phyloP scores from a whole-genome alignment of 352 stramenopile genomes.

The Phytophthora litchii region DNA sequence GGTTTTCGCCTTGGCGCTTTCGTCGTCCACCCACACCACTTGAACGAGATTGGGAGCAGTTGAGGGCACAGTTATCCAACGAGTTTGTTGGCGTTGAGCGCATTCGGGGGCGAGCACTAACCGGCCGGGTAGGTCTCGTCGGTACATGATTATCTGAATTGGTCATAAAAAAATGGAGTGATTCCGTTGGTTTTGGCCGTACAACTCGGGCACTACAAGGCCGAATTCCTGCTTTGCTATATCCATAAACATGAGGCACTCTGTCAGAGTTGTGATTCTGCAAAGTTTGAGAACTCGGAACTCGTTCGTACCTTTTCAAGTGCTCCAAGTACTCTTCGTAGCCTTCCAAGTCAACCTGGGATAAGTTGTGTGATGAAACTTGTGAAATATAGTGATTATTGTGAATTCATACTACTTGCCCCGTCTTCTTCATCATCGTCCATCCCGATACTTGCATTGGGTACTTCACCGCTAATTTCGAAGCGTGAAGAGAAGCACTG shows the following conservation, averaged over 20 bases:
- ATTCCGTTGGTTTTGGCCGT: conserved; percentile 50
- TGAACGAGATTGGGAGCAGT: conserved; percentile 7
- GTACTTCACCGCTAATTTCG: conserved; percentile 3
- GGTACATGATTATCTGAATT: conserved; percentile 44
- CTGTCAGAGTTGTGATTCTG: background rate
- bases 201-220: conserved; percentile 45
- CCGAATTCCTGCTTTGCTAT: conserved; percentile 44
- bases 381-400: conserved; percentile 4
- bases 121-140: conserved; percentile 37
- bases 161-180: conserved; percentile 62
- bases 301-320: conserved; percentile 42
- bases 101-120: conserved; percentile 49
- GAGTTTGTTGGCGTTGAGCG: conserved; percentile 16
- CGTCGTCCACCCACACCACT: conserved; percentile 31
- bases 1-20: conserved; percentile 42
- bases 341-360: conserved; percentile 63
- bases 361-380: background rate
- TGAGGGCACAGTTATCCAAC: conserved; percentile 1
- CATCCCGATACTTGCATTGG: conserved; percentile 2
- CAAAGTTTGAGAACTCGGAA: background rate
- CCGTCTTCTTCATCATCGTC: conserved; percentile 25
- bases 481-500: conserved; percentile 4
- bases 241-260: conserved; percentile 2
- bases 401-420: conserved; percentile 17
- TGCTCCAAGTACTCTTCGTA: conserved; percentile 66